phyloP scores from a whole-genome alignment of 2,329 filamentous ascomycete genomes.

The Exophiala viscosa region DNA sequence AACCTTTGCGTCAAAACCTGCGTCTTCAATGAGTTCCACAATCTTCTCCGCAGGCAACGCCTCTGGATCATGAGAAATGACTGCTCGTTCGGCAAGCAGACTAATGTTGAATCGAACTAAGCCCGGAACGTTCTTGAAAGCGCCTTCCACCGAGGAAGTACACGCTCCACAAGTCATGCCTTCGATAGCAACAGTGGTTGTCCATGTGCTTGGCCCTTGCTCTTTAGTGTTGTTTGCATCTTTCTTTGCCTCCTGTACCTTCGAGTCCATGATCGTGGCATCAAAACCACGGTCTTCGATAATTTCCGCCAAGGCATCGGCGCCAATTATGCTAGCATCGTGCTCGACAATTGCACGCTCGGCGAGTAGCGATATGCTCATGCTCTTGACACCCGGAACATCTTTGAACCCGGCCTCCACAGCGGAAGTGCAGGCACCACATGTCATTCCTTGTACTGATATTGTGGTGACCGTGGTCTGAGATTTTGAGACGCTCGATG shows the following conservation, averaged over 20 bases:
- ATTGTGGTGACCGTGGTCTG: conserved; percentile 66
- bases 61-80: conserved; percentile 75
- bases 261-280: conserved; percentile 71
- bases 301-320: conserved; percentile 55
- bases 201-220: conserved; percentile 47
- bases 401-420: conserved; percentile 77
- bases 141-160: conserved; percentile 82
- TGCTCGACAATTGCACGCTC: conserved; percentile 84
- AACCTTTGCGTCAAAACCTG: conserved; percentile 82
- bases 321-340: conserved; percentile 55
- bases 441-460: conserved; percentile 84
- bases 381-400: conserved; percentile 66
- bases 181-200: conserved; percentile 82
- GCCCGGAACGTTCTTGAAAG: conserved; percentile 73
- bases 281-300: conserved; percentile 73
- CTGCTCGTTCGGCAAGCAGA: conserved; percentile 83
- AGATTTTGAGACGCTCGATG: conserved; percentile 15
- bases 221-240: conserved; percentile 31
- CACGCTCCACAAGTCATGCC: conserved; percentile 98
- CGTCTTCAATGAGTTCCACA: conserved; percentile 77
- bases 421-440: conserved; percentile 81
- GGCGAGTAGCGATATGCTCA: conserved; percentile 78
- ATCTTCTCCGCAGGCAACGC: conserved; percentile 72
- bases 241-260: conserved; percentile 37
- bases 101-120: conserved; percentile 91